Base-by-base conservation (phyloP, 2,329 filamentous ascomycete species). In the Calonectria hawksworthii region DNA sequence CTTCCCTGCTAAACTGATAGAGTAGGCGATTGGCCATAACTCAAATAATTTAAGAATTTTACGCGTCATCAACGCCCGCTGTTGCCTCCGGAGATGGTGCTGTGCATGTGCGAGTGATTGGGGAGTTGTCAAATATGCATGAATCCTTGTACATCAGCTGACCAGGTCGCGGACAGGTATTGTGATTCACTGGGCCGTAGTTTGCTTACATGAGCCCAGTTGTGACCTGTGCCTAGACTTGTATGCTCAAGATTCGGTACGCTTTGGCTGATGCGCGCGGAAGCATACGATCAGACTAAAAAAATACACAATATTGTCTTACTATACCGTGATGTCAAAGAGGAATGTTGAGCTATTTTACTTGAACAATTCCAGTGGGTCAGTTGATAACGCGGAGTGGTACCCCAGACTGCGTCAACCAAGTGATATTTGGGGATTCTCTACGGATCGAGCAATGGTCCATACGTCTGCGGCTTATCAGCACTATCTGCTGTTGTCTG, bases 1-100 rank as follows among this genome's bases (percentile, higher is more conserved):
- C 80, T 41, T 63, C 56, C 11, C 56, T 63, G 34, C 11, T 63
- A 16, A 63, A 63, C 34, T 63, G 26, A 28, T 26, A 34, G 36
- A 63, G 13, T 41, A 30, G 18, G 36, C 14, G 36, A 38, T 47
- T 23, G 44, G n/a, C 9, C 44, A 2, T 23, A 34, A 11, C 11
- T 21, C 5, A 41, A 28, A 18, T 61, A 28, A 63, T 41, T 30
- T 28, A 21, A 28, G 14, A 26, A 38, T n/a, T 16, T 34, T 38
- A 23, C 36, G 34, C 34, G 34, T 41, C 16, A 41, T 63, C 34
- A 21, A 10, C 32, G n/a, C 21, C 23, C 26, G 36, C 18, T 21
- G 34, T 21, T 26, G 34, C n/a, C 32, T 61, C 36, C 56, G 4
- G 26, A 11, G 56, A 18, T 63, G 36, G 30, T 56, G 30, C 36